Percentiles rank a stretch among this genome's conserved stretches.
Conservation (phyloP, 257 asterid species). For the Penstemon newberryi region DNA sequence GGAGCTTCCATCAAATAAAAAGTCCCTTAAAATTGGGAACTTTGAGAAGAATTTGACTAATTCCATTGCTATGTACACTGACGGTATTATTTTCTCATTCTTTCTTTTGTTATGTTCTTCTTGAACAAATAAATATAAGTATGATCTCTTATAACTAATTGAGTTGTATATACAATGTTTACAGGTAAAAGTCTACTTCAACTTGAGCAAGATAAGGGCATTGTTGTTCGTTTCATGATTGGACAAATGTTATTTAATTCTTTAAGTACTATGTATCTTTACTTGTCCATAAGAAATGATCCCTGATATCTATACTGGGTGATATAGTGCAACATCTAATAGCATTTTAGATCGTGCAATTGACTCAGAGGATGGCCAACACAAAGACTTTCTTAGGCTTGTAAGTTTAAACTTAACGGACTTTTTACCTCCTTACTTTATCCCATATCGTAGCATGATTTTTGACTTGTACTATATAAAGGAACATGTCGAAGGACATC, state of each 20-base stretch:
- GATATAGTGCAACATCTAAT: conserved; percentile 57
- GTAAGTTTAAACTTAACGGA: conserved; percentile 33
- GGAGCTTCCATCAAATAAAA: too few species aligned
- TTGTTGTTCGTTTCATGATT: conserved; percentile 76
- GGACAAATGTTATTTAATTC: conserved; percentile 65
- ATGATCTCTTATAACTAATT: neutral
- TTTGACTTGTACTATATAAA: conserved; percentile 22
- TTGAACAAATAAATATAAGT: neutral
- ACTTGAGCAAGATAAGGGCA: conserved; percentile 77
- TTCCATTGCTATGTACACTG: too few species aligned
- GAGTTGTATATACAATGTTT: neutral
- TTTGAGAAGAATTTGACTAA: too few species aligned
- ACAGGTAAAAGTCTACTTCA: conserved; percentile 56
- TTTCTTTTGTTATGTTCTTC: conserved; percentile 2
- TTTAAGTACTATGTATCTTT: neutral
- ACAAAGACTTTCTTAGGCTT: conserved; percentile 67
- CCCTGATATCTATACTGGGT: conserved; percentile 3
- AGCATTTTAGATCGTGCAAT: conserved; percentile 78
- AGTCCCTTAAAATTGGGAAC: too few species aligned
- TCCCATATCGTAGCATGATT: neutral
- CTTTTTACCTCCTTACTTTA: neutral
- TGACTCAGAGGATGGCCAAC: conserved; percentile 67
- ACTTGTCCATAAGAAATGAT: neutral
- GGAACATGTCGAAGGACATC: conserved; percentile 86
- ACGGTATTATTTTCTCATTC: too few species aligned